Evolutionary conservation across 2,329 filamentous ascomycete species (phyloP).

Genomic region (Aureobasidium subglaciale): DNA sequence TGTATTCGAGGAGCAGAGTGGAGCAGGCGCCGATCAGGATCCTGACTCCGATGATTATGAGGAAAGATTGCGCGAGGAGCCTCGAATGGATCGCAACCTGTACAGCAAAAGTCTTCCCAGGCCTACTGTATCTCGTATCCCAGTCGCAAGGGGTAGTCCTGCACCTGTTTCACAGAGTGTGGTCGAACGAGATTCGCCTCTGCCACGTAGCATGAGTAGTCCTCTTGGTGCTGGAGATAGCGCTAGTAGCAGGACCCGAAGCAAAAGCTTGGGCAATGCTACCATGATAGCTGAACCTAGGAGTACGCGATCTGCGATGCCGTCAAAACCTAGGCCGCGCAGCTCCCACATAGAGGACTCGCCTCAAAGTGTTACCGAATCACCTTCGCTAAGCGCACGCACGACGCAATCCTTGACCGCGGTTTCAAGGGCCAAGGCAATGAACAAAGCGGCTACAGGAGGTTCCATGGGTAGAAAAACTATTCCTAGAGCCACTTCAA

Average conservation of each 20-base stretch:
- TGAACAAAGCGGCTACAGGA: not conserved
- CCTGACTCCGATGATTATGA: slow-evolving; percentile 9
- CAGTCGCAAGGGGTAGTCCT: slow-evolving; percentile 72
- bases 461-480: slow-evolving; percentile 6
- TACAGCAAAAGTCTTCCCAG: slow-evolving; percentile 35
- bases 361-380: not conserved
- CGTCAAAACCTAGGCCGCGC: not conserved
- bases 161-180: slow-evolving; percentile 65
- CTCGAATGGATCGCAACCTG: slow-evolving; percentile 46
- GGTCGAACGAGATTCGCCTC: slow-evolving; percentile 65
- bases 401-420: slow-evolving; percentile 3
- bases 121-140: slow-evolving; percentile 68
- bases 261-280: slow-evolving; percentile 53
- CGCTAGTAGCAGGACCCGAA: slow-evolving; percentile 61
- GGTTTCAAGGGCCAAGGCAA: not conserved
- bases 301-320: not conserved
- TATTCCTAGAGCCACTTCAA: not conserved
- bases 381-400: not conserved
- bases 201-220: slow-evolving; percentile 45
- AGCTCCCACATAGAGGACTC: slow-evolving; percentile 7
- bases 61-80: slow-evolving; percentile 8
- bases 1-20: not conserved
- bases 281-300: not conserved
- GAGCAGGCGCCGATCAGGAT: not conserved
- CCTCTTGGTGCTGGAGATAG: slow-evolving; percentile 42